Evolutionary conservation across 2,329 filamentous ascomycete species (phyloP).

Genomic region (Escovopsis sp.): DNA sequence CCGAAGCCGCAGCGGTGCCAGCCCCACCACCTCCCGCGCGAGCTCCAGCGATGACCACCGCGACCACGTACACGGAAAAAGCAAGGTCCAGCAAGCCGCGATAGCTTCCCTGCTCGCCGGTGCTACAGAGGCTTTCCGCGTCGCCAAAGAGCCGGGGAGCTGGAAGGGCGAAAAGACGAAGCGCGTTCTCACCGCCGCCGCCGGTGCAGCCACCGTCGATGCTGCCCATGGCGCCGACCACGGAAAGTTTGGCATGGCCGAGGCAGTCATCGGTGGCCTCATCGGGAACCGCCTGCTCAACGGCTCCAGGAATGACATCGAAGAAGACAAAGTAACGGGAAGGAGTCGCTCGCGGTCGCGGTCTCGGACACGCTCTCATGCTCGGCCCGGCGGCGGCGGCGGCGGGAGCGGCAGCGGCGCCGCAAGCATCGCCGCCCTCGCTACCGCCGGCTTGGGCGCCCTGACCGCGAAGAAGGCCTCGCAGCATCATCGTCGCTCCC

Average conservation of each 20-base stretch:
- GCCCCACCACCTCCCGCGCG: conserved; percentile 30
- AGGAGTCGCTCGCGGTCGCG: conserved; percentile 57
- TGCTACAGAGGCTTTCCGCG: conserved; percentile 81
- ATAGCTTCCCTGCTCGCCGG: conserved; percentile 83
- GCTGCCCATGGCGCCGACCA: conserved; percentile 56
- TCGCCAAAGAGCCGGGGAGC: conserved; percentile 72
- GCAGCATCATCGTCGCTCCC: conserved; percentile 28
- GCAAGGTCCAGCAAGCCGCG: conserved; percentile 68
- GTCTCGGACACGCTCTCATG: conserved; percentile 32
- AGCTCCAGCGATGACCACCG: conserved; percentile 6
- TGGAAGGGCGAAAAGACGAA: conserved; percentile 89
- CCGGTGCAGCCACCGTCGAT: conserved; percentile 75
- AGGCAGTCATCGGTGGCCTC: conserved; percentile 79
- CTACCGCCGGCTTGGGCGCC: conserved; percentile 45
- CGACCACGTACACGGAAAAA: conserved; percentile 22
- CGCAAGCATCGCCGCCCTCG: conserved; percentile 43
- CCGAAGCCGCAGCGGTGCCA: conserved; percentile 31
- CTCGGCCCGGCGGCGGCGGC: conserved; percentile 18
- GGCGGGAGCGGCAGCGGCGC: conserved; percentile 26
- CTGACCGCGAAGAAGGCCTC: conserved; percentile 45
- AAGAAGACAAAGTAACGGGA: conserved; percentile 40
- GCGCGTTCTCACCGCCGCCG: conserved; percentile 76
- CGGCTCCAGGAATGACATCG: conserved; percentile 54
- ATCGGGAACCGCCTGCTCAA: conserved; percentile 76
- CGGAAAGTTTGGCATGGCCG: conserved; percentile 70